Evolutionary conservation across 176 grass and related monocot species (phyloP).

Genomic region (Tillandsia fasciculata): DNA sequence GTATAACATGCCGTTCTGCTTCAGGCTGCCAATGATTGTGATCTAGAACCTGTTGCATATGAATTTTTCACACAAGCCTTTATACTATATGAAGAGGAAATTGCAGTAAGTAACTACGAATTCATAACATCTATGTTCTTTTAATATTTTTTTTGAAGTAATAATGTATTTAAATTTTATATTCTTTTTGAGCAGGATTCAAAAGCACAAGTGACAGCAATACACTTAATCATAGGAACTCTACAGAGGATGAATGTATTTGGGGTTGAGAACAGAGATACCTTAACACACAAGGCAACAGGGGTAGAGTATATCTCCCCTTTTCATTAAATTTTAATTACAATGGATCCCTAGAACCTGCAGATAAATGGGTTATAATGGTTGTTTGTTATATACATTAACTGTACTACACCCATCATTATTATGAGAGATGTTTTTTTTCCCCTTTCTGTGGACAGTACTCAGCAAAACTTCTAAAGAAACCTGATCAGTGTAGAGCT

Average conservation of each 20-base stretch:
- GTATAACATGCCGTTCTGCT: conserved; percentile 6
- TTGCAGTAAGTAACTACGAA: conserved; percentile 38
- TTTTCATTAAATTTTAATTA: conserved; percentile 19
- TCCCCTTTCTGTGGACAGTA: conserved; percentile 47
- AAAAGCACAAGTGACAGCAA: conserved; percentile 96
- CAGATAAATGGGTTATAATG: background rate
- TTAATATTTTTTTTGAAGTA: background rate
- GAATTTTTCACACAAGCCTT: conserved; percentile 99
- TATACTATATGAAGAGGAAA: conserved; percentile 97
- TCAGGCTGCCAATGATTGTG: conserved; percentile 97
- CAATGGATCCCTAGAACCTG: background rate
- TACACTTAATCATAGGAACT: conserved; percentile 96
- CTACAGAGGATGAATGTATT: conserved; percentile 93
- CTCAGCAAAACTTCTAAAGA: conserved; percentile 97
- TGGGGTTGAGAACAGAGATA: conserved; percentile 96
- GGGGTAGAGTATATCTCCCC: conserved; percentile 67
- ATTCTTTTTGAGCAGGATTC: conserved; percentile 63
- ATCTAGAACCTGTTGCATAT: conserved; percentile 94
- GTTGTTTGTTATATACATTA: background rate
- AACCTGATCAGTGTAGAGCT: conserved; percentile 91
- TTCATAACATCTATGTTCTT: background rate
- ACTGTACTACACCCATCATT: background rate
- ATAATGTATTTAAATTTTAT: conserved; percentile 13
- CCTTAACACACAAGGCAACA: conserved; percentile 94
- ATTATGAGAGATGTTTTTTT: conserved; percentile 10